A percentile compares a stretch with the other conserved stretches of the same genome.
Conservation (phyloP, 805 yeast genomes). For the Jamesozyma lodderae region DNA sequence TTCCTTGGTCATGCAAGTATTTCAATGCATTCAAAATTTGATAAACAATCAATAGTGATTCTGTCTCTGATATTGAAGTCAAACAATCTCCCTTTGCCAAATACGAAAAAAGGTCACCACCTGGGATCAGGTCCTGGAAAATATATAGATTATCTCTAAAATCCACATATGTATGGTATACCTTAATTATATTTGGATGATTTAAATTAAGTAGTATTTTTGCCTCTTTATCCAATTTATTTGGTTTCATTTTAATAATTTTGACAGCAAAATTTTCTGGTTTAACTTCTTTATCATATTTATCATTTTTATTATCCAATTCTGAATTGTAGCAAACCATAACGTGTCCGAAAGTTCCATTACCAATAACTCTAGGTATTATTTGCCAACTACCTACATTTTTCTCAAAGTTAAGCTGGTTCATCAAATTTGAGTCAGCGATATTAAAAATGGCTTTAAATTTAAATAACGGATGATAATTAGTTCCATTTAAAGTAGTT, state of each 20-base stretch:
- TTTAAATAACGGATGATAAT: conserved; percentile 1
- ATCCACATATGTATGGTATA: conserved; percentile 30
- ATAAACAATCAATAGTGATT: conserved; percentile 42
- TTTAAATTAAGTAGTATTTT: conserved; percentile 31
- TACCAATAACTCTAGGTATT: conserved; percentile 37
- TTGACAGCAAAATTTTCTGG: conserved; percentile 42
- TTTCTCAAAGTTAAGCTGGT: conserved; percentile 15
- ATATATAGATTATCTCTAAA: conserved; percentile 32
- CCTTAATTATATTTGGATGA: conserved; percentile 44
- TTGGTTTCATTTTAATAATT: conserved; percentile 29
- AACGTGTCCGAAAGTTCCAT: conserved; percentile 54
- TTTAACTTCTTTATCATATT: conserved; percentile 15
- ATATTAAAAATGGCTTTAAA: conserved; percentile 1
- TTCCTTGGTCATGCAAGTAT: conserved; percentile 44
- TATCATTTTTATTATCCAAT: background rate
- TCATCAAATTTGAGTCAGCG: background rate
- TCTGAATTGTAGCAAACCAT: conserved; percentile 11
- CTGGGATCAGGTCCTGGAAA: conserved; percentile 42
- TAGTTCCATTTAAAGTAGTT: background rate
- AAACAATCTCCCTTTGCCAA: conserved; percentile 36
- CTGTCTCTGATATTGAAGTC: conserved; percentile 43
- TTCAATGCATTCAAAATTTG: conserved; percentile 49
- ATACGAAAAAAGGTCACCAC: conserved; percentile 53
- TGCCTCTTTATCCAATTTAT: conserved; percentile 35
- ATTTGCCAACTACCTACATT: conserved; percentile 35